Base-by-base conservation (phyloP, 2,329 filamentous ascomycete species). In the Stagonosporopsis cucurbitacearum region DNA sequence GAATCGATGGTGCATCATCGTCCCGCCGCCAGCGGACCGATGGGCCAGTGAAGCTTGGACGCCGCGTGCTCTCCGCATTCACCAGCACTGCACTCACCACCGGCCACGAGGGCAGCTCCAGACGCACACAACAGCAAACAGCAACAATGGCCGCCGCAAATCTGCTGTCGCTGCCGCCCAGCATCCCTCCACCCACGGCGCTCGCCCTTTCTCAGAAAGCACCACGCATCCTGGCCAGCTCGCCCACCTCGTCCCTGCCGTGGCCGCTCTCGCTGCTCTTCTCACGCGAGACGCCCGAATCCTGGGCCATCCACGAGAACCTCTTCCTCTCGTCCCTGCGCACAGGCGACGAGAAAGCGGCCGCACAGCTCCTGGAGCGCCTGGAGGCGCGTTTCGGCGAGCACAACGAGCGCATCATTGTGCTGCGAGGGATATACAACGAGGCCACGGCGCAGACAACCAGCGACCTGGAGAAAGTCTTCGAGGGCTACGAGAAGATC, bases 221-320 rank as follows among this genome's bases (percentile, higher is more conserved):
- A 3, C 75, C 79, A 25, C 68, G 62, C 32, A 68, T 77, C 49
- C 68, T 79, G 60, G 57, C 72, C 41, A 63, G 63, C 41, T 71
- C 77, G 57, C 74, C 76, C 12, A 75, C 76, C 9, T 72, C 70
- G 19, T 73, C 75, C 22, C 71, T 78, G n/a, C 79, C 77, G 25
- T 85, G 79, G 75, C 83, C 80, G 44, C 76, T 84, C 47, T 82
- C 78, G 7, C 73, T 83, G 48, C 75, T 85, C 64, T 73, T 78
- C 55, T 77, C 78, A 36, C 73, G 76, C 26, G 93, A 97, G 73
- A 88, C 87, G 0, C 82, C 90, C 50, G 92, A 96, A 63, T 82
- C 91, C 70, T 98, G 94, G 92, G 84, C 84, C 15, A 86, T 86
- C 39, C 90, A 95, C 76, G 94, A 98, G 78, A 95, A 96, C 72